Percentiles rank a stretch among this genome's conserved stretches.
Conservation (phyloP, 1,284 basidiomycete genomes). For the Fomitopsis betulina region DNA sequence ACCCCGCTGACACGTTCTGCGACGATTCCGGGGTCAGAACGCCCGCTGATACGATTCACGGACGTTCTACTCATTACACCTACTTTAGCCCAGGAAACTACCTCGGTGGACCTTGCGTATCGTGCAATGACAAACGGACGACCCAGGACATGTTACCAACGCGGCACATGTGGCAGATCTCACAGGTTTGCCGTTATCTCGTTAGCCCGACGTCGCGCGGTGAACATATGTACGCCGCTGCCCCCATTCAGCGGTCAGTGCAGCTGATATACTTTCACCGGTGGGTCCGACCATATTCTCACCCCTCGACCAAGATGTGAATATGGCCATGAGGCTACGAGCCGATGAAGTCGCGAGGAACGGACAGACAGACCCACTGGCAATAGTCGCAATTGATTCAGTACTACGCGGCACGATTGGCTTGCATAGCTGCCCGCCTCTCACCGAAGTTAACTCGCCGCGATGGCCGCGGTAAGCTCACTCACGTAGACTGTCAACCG, state of each 20-base stretch:
- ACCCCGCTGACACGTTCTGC: neutral
- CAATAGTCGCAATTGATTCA: too few relatives aligned
- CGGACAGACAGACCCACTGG: too few relatives aligned
- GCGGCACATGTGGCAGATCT: neutral
- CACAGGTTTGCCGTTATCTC: neutral
- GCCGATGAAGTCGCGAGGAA: neutral
- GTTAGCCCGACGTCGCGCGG: too few relatives aligned
- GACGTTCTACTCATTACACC: neutral
- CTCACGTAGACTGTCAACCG: neutral
- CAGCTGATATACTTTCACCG: too few relatives aligned
- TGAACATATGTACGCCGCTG: too few relatives aligned
- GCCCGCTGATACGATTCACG: neutral
- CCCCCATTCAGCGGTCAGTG: too few relatives aligned
- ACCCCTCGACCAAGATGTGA: too few relatives aligned
- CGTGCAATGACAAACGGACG: neutral
- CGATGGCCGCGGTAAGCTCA: neutral
- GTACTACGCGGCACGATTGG: too few relatives aligned
- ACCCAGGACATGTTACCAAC: neutral
- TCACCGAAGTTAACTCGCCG: neutral
- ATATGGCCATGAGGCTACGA: neutral
- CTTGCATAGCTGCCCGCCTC: neutral
- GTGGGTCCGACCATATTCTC: too few relatives aligned
- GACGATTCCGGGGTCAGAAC: neutral
- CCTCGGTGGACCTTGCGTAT: neutral
- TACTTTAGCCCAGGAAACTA: neutral